Base-by-base conservation (phyloP, 495 filamentous ascomycete genomes). In the Tuber magnatum region DNA sequence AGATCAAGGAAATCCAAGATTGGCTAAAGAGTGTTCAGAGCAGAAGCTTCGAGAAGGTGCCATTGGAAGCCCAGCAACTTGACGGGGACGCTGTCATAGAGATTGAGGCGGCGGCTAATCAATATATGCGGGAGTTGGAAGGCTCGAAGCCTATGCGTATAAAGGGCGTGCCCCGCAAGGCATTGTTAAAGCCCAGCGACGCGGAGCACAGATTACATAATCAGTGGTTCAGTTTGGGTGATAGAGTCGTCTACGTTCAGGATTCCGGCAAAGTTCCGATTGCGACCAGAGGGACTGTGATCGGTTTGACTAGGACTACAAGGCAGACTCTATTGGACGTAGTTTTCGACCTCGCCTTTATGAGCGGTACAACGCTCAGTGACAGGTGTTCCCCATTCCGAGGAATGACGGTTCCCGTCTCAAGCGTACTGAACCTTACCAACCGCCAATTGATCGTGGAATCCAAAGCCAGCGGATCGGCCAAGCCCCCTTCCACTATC, bases 211-310 rank as follows among this genome's bases (percentile, higher is more conserved):
- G 93, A 32, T 89, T 97, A 56, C 90, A 91, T 70, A 91, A 92
- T 80, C 96, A 99, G 81, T 86, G 84, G 44, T 99, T 98, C 83
- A 84, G 84, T 72, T 87, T 98, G 46, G 96, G 96, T 48, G 95
- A 99, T 81, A 91, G 96, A 24, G 87, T 97, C 35, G 92, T 97
- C 61, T 98, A 98, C 79, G 93, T 94, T 28, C 92, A 94, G 83
- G 92, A 94, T 79, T 93, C 93, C 28, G 96, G 96, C 61, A 94
- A 97, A 80, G 94, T 99, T 3, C 96, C 96, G 0, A 97, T 98
- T 80, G 94, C 92, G 48, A 92, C 91, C 71, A 89, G 91, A 70
- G 96, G 96, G 73, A 99, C 96, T 6, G 92, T 98, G 16, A 89
- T 97, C 69, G 96, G 96, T 28, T 90, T 97, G 79, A 97, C 93